Base-by-base conservation (phyloP, 2,329 filamentous ascomycete species). In the Aschersonia sp. region DNA sequence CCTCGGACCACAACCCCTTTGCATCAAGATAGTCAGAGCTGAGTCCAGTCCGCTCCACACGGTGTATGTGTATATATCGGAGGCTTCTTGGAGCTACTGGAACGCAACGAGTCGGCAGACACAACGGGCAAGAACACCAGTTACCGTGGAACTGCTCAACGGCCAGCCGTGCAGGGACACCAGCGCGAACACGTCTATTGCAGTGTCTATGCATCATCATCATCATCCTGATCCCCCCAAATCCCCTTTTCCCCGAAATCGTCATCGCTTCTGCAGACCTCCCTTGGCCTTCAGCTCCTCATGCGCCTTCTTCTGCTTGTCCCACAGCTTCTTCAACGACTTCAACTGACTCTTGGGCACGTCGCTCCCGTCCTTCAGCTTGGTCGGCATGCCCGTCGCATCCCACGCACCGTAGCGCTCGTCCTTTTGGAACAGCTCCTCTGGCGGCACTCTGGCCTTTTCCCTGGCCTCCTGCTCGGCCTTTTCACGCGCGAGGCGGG, bases 311-410 rank as follows among this genome's bases (percentile, higher is more conserved):
- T 88, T 92, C 69, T 95, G 90, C 61, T 74, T 81, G 56, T 94
- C 84, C 86, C 86, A 94, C 48, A 87, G 82, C 71, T 95, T 95
- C 66, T 73, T 81, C 55, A 95, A 64, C 69, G 87, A 89, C 74
- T 95, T 95, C 45, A 68, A 59, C 59, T 80, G 77, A 50, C 76
- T 84, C 71, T 95, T 95, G 5, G 85, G 76, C 39, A 95, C 72
- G 55, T 94, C 87, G 51, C 79, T 81, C 0, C 87, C 88, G 32
- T 85, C 80, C 51, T 78, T 80, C 61, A 88, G 78, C 65, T 81
- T 85, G 0, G 76, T 84, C 2, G 90, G 89, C 52, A 95, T 52
- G 0, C 89, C 89, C 49, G 90, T 82, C 5, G 74, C 81, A 59
- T 95, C 87, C 86, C 87, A 95, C 14, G 76, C 85, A 54, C 72